These are phyloP conservation scores for Candida coquimbonensis DNA, from an alignment of 805 yeast genomes.

Conservation along the genomic window DNA sequence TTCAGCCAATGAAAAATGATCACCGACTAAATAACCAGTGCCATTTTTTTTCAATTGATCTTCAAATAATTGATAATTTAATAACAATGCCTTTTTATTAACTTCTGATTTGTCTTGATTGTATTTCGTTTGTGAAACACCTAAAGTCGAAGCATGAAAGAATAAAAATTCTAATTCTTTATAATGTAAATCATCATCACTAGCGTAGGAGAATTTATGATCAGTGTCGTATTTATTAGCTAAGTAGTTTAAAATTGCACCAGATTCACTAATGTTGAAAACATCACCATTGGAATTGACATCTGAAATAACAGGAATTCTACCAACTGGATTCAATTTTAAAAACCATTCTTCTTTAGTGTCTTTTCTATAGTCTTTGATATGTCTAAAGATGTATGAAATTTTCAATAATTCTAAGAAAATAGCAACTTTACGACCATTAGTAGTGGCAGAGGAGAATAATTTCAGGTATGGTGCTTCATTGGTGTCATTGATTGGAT, in stretches of 20 bases:
- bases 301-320: slow-evolving; percentile 48
- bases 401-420: slow-evolving; percentile 29
- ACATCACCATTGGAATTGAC: slow-evolving; percentile 30
- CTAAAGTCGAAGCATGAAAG: slow-evolving; percentile 52
- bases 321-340: slow-evolving; percentile 52
- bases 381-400: slow-evolving; percentile 26
- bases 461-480: slow-evolving; percentile 37
- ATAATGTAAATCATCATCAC: slow-evolving; percentile 38
- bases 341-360: slow-evolving; percentile 53
- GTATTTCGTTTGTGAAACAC: slow-evolving; percentile 58
- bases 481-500: slow-evolving; percentile 1
- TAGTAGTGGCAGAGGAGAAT: slow-evolving; percentile 34
- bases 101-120: slow-evolving; percentile 30
- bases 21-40: slow-evolving; percentile 50
- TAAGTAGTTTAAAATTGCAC: slow-evolving; percentile 52
- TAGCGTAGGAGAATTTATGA: slow-evolving; percentile 30
- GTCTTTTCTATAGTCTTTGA: slow-evolving; percentile 32
- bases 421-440: slow-evolving; percentile 33
- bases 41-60: slow-evolving; percentile 36
- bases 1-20: slow-evolving; percentile 55
- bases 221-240: slow-evolving; percentile 54
- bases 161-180: slow-evolving; percentile 43
- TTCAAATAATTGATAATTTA: slow-evolving; percentile 42
- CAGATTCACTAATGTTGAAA: slow-evolving; percentile 47
- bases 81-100: slow-evolving; percentile 26